Evolutionary conservation across 2,329 filamentous ascomycete genomes (phyloP), one percentile per base, ranked within the genome.

Genomic region (Trichophaea hybrida): DNA sequence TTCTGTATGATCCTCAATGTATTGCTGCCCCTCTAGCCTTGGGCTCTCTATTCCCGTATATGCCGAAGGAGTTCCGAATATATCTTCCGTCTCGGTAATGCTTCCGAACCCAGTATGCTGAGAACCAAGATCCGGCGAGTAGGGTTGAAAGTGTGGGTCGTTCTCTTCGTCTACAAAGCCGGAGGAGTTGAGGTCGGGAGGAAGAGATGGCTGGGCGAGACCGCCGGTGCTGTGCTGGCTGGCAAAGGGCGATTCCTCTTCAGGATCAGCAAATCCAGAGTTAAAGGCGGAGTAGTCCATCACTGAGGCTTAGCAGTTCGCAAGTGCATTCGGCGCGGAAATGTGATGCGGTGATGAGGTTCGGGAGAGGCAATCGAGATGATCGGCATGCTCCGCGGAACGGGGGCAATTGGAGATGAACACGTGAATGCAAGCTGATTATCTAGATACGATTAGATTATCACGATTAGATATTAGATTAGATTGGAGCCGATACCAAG

Each of bases 241-340:
- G 24, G 64, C 62, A 32, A 64, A 65, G 6, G 63, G 63, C 13
- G 63, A 61, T 2, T 57, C 59, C 34, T 66, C 64, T 38, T 58
- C 56, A 33, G 62, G 62, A 49, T 65, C 63, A 37, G 58, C 63
- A 43, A 66, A 66, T 10, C 59, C 63, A 4, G 63, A 64, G 55
- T 57, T 63, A 46, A 65, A 58, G 51, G 58, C 59, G 8, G 64
- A 64, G 50, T 66, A 66, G 56, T 66, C 64, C 64, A 66, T 66
- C 43, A 51, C n/a, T 34, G 13, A 24, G 32, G 34, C 12, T 24
- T 24, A 24, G 24, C 24, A 24, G 24, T 24, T 24, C 24, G 24
- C 24, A 3, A 24, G 24, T 24, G 24, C 24, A 24, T 24, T 24
- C 24, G 24, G 24, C 24, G 24, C 24, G 24, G 24, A 3, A 24